Percentiles rank a stretch among this genome's conserved stretches.
Evolutionary conservation across 352 stramenopile species (phyloP).

Genomic region (Phytophthora cactorum): DNA sequence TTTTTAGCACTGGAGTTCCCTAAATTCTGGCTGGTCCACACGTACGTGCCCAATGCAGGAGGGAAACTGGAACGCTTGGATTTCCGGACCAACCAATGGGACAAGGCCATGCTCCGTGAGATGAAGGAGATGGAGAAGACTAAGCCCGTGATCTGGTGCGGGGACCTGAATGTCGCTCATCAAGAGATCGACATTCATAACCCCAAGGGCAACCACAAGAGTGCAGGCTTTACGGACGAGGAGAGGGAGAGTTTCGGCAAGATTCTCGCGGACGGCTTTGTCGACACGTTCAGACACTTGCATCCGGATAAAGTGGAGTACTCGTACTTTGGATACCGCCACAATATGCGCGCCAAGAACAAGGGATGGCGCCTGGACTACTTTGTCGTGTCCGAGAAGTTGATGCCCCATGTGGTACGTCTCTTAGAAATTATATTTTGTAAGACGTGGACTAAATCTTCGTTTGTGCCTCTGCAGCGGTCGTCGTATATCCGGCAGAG

Average conservation of each 20-base stretch:
- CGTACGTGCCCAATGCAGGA: conserved; percentile 82
- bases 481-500: conserved; percentile 65
- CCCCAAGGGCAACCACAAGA: conserved; percentile 82
- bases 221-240: conserved; percentile 78
- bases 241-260: conserved; percentile 77
- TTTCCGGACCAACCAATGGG: conserved; percentile 81
- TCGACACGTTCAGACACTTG: conserved; percentile 77
- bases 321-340: conserved; percentile 86
- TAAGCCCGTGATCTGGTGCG: conserved; percentile 87
- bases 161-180: conserved; percentile 87
- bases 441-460: conserved; percentile 16
- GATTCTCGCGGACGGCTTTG: conserved; percentile 69
- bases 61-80: conserved; percentile 74
- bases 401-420: conserved; percentile 71
- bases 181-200: conserved; percentile 91
- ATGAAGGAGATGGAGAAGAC: conserved; percentile 73
- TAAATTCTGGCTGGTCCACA: conserved; percentile 86
- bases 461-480: conserved; percentile 32
- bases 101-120: conserved; percentile 72
- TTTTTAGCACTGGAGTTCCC: conserved; percentile 82
- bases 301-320: conserved; percentile 71
- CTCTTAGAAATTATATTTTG: background rate
- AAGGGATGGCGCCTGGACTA: conserved; percentile 91
- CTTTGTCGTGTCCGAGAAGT: conserved; percentile 72
- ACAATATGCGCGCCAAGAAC: conserved; percentile 81